Base-by-base conservation (phyloP, 495 filamentous ascomycete species). In the Daldinia vernicosa region DNA sequence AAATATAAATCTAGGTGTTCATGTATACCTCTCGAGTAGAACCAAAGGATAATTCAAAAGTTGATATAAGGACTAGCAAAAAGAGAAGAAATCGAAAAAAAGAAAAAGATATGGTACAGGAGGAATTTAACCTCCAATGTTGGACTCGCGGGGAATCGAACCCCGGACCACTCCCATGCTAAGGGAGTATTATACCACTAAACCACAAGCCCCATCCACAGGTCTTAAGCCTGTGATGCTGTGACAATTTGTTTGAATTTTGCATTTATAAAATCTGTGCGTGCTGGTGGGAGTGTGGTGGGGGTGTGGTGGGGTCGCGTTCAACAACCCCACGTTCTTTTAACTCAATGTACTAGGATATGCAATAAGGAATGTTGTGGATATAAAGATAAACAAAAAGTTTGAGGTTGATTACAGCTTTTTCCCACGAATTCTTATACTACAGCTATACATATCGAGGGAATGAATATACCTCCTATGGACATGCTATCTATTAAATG, bases 91-190 rank as follows among this genome's bases (percentile, higher is more conserved):
- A 62, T 60, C 17, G 12, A 35, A 11, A 6, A 43, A 52, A 66
- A 68, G 62, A 6, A 43, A 52, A 66, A 68, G 62, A 6, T 3
- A 39, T 66, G 70, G 70, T 58, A 72, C 26, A 69, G 39, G 33
- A 69, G 70, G 70, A 69, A 69, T 72, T 43, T 65, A 72, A 72
- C 70, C 70, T 62, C 33, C 32, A 62, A n/a, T 26, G 57, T 51
- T 79, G 77, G 77, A 78, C 75, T 77, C 81, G 84, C 84, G 78
- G 84, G 83, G 82, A 85, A 85, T 85, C 81, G 84, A 86, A 85
- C 81, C 84, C 84, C 80, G 82, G 84, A 85, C 84, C 82, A 82
- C 83, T 80, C 82, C 81, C 81, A 83, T 72, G 66, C 70, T 72
- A 72, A 72, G 69, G 64, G 69, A 68, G 69, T 72, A 72, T 72